A percentile compares a stretch with the other conserved stretches of the same genome.
Evolutionary conservation across 495 filamentous ascomycete genomes (phyloP).

Genomic region (Xylaria scruposa): DNA sequence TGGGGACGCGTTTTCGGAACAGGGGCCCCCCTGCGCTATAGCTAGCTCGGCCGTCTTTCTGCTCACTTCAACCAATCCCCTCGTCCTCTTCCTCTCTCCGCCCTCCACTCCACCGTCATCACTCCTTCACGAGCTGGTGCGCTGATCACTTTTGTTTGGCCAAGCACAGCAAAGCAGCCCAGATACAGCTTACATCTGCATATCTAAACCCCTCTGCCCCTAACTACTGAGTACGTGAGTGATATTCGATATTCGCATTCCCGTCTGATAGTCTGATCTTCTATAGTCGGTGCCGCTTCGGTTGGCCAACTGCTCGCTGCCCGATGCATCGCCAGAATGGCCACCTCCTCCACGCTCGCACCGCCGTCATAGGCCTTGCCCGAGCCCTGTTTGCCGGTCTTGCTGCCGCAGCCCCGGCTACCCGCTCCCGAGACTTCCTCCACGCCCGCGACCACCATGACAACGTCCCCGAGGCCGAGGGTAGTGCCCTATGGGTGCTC

Average conservation of each 20-base stretch:
- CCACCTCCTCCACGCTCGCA: slow-evolving; percentile 32
- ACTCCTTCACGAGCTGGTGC: neutral
- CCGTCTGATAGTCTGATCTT: too few relatives aligned
- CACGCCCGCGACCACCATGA: slow-evolving; percentile 35
- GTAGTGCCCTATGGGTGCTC: slow-evolving; percentile 52
- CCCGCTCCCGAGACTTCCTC: slow-evolving; percentile 36
- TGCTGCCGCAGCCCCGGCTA: slow-evolving; percentile 45
- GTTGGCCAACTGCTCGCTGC: neutral
- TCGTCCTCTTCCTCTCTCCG: neutral
- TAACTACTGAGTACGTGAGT: neutral
- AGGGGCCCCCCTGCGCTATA: neutral
- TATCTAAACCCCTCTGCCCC: neutral
- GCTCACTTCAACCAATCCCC: slow-evolving; percentile 1
- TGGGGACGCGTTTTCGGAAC: neutral
- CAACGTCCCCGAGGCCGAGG: slow-evolving; percentile 47
- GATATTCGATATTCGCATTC: neutral
- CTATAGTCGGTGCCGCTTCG: neutral
- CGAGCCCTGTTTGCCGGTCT: slow-evolving; percentile 45
- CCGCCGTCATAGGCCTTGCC: slow-evolving; percentile 48
- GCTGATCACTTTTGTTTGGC: neutral
- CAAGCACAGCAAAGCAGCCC: neutral
- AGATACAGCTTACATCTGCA: neutral
- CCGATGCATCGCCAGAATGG: slow-evolving; percentile 27
- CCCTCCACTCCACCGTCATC: neutral
- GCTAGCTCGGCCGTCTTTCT: neutral